These are phyloP conservation scores for Nosema muscidifuracis DNA, from an alignment of 371 early-diverging fungal species.

Conservation along the genomic window DNA sequence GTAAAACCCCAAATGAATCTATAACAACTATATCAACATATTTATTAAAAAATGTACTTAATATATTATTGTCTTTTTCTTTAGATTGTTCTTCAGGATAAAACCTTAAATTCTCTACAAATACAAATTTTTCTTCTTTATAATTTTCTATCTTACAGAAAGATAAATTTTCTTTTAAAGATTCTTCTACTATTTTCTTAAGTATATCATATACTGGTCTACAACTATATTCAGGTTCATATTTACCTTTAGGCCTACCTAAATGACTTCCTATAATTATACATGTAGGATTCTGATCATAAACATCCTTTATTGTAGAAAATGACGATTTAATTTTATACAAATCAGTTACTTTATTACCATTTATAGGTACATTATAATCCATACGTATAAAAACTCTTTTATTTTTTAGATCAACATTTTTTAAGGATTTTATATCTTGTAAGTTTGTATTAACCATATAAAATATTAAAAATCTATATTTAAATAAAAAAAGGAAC, in stretches of 20 bases:
- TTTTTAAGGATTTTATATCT: conserved; percentile 35
- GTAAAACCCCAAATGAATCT: conserved; percentile 96
- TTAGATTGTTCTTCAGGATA: conserved; percentile 83
- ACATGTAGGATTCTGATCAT: conserved; percentile 6
- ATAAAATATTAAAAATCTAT: too few relatives aligned
- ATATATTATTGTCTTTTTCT: conserved; percentile 11
- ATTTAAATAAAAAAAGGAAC: too few relatives aligned
- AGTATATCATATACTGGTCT: conserved; percentile 66
- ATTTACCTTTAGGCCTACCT: conserved; percentile 82
- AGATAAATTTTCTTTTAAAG: neutral
- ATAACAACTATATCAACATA: conserved; percentile 91
- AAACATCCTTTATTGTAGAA: conserved; percentile 80
- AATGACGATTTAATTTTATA: conserved; percentile 81
- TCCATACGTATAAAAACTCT: conserved; percentile 69
- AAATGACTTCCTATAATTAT: conserved; percentile 91
- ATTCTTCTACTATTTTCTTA: conserved; percentile 5
- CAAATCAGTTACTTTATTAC: conserved; percentile 68
- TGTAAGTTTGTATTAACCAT: too few relatives aligned
- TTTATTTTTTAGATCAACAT: conserved; percentile 41
- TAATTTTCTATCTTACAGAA: conserved; percentile 17
- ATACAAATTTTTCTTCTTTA: conserved; percentile 63
- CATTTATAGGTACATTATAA: conserved; percentile 96
- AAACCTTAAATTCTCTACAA: conserved; percentile 93
- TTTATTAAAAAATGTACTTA: conserved; percentile 76
- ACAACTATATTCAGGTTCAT: conserved; percentile 1